Percentiles rank a stretch among this genome's conserved stretches.
These are phyloP conservation scores for Penicillium longicatenatum DNA, from an alignment of 495 filamentous ascomycete genomes.

Conservation along the genomic window DNA sequence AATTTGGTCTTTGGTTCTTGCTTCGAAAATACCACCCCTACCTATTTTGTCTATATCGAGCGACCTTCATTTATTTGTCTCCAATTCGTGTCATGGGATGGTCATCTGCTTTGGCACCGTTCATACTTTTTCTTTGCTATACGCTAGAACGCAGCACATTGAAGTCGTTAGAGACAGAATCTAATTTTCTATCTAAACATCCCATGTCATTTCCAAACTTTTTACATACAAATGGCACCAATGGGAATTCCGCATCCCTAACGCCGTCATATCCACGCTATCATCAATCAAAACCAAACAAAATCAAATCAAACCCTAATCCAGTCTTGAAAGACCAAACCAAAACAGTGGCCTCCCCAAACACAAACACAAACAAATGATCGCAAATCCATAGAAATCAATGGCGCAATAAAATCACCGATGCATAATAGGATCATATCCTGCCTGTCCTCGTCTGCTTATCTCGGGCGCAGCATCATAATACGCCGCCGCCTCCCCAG, in stretches of 20 bases:
- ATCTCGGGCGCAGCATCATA: slow-evolving; percentile 26
- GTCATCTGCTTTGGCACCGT: slow-evolving; percentile 18
- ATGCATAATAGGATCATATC: slow-evolving; percentile 41
- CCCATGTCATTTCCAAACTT: slow-evolving; percentile 2
- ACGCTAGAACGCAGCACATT: slow-evolving; percentile 14
- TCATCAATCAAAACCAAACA: neutral
- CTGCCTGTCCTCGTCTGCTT: slow-evolving; percentile 25
- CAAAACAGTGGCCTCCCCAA: neutral
- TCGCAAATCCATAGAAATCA: slow-evolving; percentile 7
- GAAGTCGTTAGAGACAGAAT: slow-evolving; percentile 13
- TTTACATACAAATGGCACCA: slow-evolving; percentile 3
- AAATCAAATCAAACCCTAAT: neutral
- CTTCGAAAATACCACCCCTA: slow-evolving; percentile 20
- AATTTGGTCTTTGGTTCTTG: slow-evolving; percentile 20
- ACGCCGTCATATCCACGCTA: slow-evolving; percentile 8
- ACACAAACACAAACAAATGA: slow-evolving; percentile 48
- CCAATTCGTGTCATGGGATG: slow-evolving; percentile 21
- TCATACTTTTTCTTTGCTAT: slow-evolving; percentile 2
- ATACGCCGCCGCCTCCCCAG: slow-evolving; percentile 33
- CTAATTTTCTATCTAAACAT: slow-evolving; percentile 16
- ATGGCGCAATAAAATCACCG: slow-evolving; percentile 21
- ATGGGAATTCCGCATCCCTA: neutral
- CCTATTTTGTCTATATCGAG: slow-evolving; percentile 29
- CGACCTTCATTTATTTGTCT: slow-evolving; percentile 22
- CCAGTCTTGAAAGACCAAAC: neutral